Evolutionary conservation across 78 protist genomes (phyloP).

Genomic region (Dictyostelium purpureum): DNA sequence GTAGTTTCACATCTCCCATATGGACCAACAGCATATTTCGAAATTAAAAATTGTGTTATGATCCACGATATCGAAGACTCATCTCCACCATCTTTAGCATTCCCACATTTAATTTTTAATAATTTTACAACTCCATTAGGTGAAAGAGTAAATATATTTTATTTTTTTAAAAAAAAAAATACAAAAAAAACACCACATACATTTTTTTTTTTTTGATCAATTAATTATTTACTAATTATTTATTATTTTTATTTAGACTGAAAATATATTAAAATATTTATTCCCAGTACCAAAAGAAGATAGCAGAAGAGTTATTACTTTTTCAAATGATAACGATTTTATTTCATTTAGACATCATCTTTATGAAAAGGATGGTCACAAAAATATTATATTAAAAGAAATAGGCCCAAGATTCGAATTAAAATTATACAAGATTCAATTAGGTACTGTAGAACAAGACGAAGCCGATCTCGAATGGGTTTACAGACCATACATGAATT

Average conservation of each 20-base stretch:
- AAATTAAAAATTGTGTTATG: conserved; percentile 92
- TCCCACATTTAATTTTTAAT: conserved; percentile 98
- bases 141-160: conserved; percentile 66
- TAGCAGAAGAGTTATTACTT: conserved; percentile 93
- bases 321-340: conserved; percentile 94
- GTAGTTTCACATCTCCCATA: conserved; percentile 98
- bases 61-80: conserved; percentile 95
- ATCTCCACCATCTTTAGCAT: conserved; percentile 85
- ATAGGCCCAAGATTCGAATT: conserved; percentile 99
- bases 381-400: conserved; percentile 90
- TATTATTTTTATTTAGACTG: conserved; percentile 50
- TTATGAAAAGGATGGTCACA: conserved; percentile 79
- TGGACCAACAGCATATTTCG: conserved; percentile 99
- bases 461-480: conserved; percentile 99
- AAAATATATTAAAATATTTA: conserved; percentile 92
- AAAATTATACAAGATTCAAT: conserved; percentile 90
- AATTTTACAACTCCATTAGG: conserved; percentile 95
- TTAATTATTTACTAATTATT: not conserved
- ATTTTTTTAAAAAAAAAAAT: not conserved
- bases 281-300: conserved; percentile 98
- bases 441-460: conserved; percentile 96
- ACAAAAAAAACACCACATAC: too few species aligned
- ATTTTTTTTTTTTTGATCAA: not conserved
- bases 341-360: conserved; percentile 97
- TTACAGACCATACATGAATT: conserved; percentile 93